Evolutionary conservation across 257 asterid genomes (phyloP).

Genomic region (Scutellaria minor): DNA sequence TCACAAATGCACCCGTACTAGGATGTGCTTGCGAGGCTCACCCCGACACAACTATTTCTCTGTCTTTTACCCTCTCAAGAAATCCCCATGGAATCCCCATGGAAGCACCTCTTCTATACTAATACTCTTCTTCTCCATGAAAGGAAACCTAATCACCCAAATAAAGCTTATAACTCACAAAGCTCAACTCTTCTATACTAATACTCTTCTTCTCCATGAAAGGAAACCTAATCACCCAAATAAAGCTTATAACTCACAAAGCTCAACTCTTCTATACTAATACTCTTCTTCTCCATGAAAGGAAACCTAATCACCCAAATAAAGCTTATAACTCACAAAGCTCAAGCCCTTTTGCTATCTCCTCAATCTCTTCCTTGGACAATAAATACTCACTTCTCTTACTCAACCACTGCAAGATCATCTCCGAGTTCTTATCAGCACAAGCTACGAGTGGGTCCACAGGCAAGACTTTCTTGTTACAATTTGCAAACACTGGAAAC

Average conservation of each 20-base stretch:
- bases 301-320: slow-evolving; percentile 46
- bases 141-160: slow-evolving; percentile 43
- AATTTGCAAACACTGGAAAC: not conserved
- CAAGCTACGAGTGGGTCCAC: not conserved
- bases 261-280: slow-evolving; percentile 35
- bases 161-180: slow-evolving; percentile 34
- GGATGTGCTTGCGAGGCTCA: slow-evolving; percentile 51
- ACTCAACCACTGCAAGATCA: slow-evolving; percentile 44
- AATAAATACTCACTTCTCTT: slow-evolving; percentile 47
- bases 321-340: slow-evolving; percentile 32
- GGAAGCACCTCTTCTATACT: slow-evolving; percentile 18
- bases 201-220: slow-evolving; percentile 36
- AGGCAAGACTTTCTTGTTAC: not conserved
- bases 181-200: slow-evolving; percentile 49
- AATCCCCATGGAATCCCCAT: no score
- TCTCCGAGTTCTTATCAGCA: slow-evolving; percentile 2
- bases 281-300: slow-evolving; percentile 27
- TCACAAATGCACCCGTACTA: no score
- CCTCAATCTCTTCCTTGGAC: slow-evolving; percentile 37
- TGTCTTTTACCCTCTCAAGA: slow-evolving; percentile 36
- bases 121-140: slow-evolving; percentile 27
- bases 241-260: slow-evolving; percentile 38
- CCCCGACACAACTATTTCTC: slow-evolving; percentile 36
- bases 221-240: slow-evolving; percentile 50
- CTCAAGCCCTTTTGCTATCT: slow-evolving; percentile 34